Percentiles rank a stretch among this genome's conserved stretches.
Conservation (phyloP, 2,329 filamentous ascomycete species). For the Ophiostoma populinum region DNA sequence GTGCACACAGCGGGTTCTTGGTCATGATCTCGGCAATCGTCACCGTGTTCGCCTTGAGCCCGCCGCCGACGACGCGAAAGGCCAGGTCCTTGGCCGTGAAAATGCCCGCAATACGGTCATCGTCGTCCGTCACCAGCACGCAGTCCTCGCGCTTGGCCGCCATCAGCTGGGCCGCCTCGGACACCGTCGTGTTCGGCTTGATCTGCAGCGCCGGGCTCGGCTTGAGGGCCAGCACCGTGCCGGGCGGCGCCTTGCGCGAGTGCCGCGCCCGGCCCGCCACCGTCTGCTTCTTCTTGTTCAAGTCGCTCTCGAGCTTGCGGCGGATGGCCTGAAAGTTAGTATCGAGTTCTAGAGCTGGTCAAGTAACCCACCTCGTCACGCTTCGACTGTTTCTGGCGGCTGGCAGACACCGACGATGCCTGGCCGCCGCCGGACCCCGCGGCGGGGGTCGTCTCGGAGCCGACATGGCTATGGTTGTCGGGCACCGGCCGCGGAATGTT, state of each 20-base stretch:
- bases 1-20: conserved; percentile 93
- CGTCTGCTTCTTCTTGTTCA: conserved; percentile 89
- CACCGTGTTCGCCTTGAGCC: conserved; percentile 73
- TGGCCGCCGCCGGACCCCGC: conserved; percentile 28
- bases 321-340: conserved; percentile 63
- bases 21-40: conserved; percentile 99
- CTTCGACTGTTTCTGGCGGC: conserved; percentile 90
- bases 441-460: conserved; percentile 2
- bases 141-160: conserved; percentile 97
- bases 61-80: conserved; percentile 85
- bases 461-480: conserved; percentile 24
- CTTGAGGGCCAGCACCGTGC: conserved; percentile 87
- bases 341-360: no score
- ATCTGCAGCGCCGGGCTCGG: conserved; percentile 94
- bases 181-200: conserved; percentile 83
- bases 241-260: conserved; percentile 83
- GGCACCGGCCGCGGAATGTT: conserved; percentile 57
- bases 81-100: conserved; percentile 98
- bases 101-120: conserved; percentile 94
- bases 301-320: conserved; percentile 88
- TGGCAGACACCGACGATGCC: conserved; percentile 67
- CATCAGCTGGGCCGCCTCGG: conserved; percentile 96
- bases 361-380: conserved; percentile 72
- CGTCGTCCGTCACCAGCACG: conserved; percentile 91
- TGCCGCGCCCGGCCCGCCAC: conserved; percentile 63